Conservation (phyloP, 257 asterid genomes). For the Jaltomata sinuosa region DNA sequence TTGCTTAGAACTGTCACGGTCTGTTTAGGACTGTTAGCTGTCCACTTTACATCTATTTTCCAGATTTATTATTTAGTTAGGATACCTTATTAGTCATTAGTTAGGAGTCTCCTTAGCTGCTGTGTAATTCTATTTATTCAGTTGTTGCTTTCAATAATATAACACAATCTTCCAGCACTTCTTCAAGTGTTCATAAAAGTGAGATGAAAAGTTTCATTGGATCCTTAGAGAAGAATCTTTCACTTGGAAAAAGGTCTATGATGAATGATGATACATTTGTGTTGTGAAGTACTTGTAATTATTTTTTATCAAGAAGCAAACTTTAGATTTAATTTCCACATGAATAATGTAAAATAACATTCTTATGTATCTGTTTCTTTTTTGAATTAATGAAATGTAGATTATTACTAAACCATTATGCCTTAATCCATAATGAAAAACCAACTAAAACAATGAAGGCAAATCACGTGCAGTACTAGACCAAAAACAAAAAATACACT, state of each 20-base stretch:
- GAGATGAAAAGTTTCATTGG: background rate
- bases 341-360: background rate
- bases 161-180: no score
- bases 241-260: background rate
- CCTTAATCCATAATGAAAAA: background rate
- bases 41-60: no score
- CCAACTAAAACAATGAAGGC: background rate
- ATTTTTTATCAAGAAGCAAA: background rate
- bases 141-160: no score
- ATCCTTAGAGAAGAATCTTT: background rate
- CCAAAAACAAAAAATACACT: background rate
- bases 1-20: no score
- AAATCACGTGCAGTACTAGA: background rate
- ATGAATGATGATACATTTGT: background rate
- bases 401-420: background rate
- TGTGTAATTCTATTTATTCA: no score
- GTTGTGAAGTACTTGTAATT: background rate
- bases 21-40: no score
- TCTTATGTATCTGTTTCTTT: background rate
- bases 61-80: no score
- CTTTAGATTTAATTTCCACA: background rate
- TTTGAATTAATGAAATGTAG: background rate
- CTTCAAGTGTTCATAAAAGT: no score
- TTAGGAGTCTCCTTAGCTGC: no score
- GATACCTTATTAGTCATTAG: no score